A percentile compares a stretch with the other conserved stretches of the same genome.
These are phyloP conservation scores for Aspergillus bertholletiae DNA, from an alignment of 495 filamentous ascomycete species.

Conservation along the genomic window DNA sequence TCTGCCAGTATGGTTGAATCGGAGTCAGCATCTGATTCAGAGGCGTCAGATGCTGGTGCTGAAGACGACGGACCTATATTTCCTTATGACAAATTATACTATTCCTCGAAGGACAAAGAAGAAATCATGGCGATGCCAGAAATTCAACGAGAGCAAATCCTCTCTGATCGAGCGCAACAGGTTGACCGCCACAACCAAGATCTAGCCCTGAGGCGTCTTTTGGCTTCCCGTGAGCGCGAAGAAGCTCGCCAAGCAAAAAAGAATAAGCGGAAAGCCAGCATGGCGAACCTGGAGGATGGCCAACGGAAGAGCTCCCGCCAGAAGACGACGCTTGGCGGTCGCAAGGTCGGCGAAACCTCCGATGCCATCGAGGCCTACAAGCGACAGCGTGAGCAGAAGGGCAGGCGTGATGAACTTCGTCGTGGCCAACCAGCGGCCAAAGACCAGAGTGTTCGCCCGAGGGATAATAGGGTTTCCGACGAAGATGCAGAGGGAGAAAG, in stretches of 20 bases:
- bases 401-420: slow-evolving; percentile 63
- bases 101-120: slow-evolving; percentile 71
- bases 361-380: slow-evolving; percentile 79
- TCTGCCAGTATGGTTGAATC: slow-evolving; percentile 91
- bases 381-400: slow-evolving; percentile 79
- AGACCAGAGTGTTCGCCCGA: slow-evolving; percentile 47
- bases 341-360: slow-evolving; percentile 74
- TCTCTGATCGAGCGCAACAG: slow-evolving; percentile 83
- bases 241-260: slow-evolving; percentile 54
- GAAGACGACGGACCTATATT: slow-evolving; percentile 66
- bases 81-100: slow-evolving; percentile 85
- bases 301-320: slow-evolving; percentile 78
- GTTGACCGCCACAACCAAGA: slow-evolving; percentile 79
- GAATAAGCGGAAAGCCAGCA: slow-evolving; percentile 78
- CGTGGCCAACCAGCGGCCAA: slow-evolving; percentile 58
- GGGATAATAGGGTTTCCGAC: slow-evolving; percentile 52
- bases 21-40: slow-evolving; percentile 66
- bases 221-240: slow-evolving; percentile 64
- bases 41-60: slow-evolving; percentile 44
- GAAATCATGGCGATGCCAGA: slow-evolving; percentile 85
- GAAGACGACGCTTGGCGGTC: slow-evolving; percentile 72
- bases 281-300: slow-evolving; percentile 68
- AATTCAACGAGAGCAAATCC: slow-evolving; percentile 81
- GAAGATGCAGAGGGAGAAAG: slow-evolving; percentile 73
- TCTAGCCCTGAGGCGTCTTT: slow-evolving; percentile 73